Evolutionary conservation across 768 basidiomycete species (phyloP).

Genomic region (Russula sp.): DNA sequence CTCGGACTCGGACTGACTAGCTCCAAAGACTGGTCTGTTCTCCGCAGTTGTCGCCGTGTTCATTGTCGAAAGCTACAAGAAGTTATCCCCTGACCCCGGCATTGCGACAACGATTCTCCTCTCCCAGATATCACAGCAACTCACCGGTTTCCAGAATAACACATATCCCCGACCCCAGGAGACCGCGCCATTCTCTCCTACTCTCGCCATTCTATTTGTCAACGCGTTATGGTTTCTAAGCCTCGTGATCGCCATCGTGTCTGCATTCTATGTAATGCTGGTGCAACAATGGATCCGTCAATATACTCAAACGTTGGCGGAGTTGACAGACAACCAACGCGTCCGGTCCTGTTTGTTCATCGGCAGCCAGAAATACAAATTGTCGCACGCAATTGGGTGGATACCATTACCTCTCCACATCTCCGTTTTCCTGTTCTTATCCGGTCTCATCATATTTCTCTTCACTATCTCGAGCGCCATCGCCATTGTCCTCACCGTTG

Average conservation of each 20-base stretch:
- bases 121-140: too few species aligned
- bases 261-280: conserved; percentile 23
- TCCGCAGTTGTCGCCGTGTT: too few species aligned
- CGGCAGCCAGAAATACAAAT: conserved; percentile 12
- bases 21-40: too few species aligned
- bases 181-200: background rate
- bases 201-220: conserved; percentile 8
- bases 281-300: conserved; percentile 24
- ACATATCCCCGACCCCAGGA: too few species aligned
- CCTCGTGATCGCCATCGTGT: conserved; percentile 14
- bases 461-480: conserved; percentile 11
- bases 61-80: too few species aligned
- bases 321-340: conserved; percentile 1
- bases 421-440: conserved; percentile 27
- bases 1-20: too few species aligned
- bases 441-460: conserved; percentile 23
- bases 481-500: conserved; percentile 1
- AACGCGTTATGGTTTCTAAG: conserved; percentile 25
- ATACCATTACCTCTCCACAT: conserved; percentile 23
- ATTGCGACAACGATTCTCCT: too few species aligned
- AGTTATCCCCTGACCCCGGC: too few species aligned
- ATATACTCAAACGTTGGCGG: conserved; percentile 15
- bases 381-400: conserved; percentile 35
- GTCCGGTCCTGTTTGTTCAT: conserved; percentile 22
- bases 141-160: too few species aligned